Evolutionary conservation across 352 stramenopile species (phyloP).

Genomic region (Peronospora farinosa): DNA sequence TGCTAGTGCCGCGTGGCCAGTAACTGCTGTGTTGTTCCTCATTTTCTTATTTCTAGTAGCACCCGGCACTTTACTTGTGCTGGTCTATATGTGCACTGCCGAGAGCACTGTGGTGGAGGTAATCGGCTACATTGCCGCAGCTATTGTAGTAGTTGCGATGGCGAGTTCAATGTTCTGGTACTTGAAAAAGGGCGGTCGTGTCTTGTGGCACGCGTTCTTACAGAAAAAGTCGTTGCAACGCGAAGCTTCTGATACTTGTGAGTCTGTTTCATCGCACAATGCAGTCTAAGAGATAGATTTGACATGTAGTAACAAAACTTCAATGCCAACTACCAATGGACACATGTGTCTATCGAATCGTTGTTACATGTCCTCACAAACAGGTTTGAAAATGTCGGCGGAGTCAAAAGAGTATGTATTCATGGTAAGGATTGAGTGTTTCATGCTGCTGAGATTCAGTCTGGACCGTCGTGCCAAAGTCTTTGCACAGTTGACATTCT

Average conservation of each 20-base stretch:
- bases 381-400: not conserved
- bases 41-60: slow-evolving; percentile 42
- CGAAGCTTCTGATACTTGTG: slow-evolving; percentile 14
- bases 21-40: slow-evolving; percentile 48
- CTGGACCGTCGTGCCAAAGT: no score
- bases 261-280: slow-evolving; percentile 10
- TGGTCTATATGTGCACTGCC: slow-evolving; percentile 57
- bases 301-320: slow-evolving; percentile 9
- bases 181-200: slow-evolving; percentile 26
- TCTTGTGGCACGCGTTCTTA: slow-evolving; percentile 36
- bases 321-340: not conserved
- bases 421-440: no score
- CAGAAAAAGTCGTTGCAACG: slow-evolving; percentile 36
- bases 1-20: slow-evolving; percentile 53
- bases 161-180: slow-evolving; percentile 34
- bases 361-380: not conserved
- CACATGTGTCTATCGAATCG: not conserved
- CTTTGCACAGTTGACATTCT: no score
- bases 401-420: no score
- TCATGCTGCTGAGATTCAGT: no score
- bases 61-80: slow-evolving; percentile 36
- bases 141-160: slow-evolving; percentile 15
- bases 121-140: slow-evolving; percentile 34
- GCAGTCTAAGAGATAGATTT: slow-evolving; percentile 18
- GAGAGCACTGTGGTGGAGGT: slow-evolving; percentile 21